Conservation (phyloP, 129 eudicot genomes). For the Artemisia tridentata region DNA sequence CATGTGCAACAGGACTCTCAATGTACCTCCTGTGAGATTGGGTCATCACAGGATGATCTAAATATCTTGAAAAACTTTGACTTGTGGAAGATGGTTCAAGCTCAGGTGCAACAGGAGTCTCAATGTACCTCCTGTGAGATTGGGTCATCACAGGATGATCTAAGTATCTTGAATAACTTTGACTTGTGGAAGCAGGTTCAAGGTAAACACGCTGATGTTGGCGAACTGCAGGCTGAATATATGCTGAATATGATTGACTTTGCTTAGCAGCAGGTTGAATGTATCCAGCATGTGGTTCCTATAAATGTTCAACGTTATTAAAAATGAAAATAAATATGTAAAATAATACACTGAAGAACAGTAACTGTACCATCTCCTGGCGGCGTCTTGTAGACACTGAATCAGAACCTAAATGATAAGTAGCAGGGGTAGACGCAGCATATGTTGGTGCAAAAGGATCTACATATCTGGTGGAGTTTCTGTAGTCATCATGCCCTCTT, state of each 20-base stretch:
- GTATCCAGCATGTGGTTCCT: conserved; percentile 63
- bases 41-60: conserved; percentile 25
- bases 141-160: conserved; percentile 29
- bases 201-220: conserved; percentile 34
- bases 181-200: conserved; percentile 34
- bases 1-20: conserved; percentile 29
- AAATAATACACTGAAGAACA: neutral
- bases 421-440: conserved; percentile 24
- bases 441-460: conserved; percentile 23
- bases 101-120: conserved; percentile 30
- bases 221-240: conserved; percentile 28
- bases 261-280: conserved; percentile 27
- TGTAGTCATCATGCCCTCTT: conserved; percentile 24
- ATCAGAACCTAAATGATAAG: conserved; percentile 25
- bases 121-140: conserved; percentile 36
- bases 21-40: conserved; percentile 39
- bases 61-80: conserved; percentile 39
- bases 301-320: conserved; percentile 5
- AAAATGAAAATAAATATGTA: neutral
- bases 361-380: conserved; percentile 37
- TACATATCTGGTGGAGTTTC: conserved; percentile 25
- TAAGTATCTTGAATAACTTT: conserved; percentile 16
- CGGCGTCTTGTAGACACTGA: conserved; percentile 26
- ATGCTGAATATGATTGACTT: conserved; percentile 29
- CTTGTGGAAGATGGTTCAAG: conserved; percentile 32